Evolutionary conservation across 371 early-diverging fungal species (phyloP), one percentile per base, ranked within the genome.

Genomic region (Mucor velutinosus): DNA sequence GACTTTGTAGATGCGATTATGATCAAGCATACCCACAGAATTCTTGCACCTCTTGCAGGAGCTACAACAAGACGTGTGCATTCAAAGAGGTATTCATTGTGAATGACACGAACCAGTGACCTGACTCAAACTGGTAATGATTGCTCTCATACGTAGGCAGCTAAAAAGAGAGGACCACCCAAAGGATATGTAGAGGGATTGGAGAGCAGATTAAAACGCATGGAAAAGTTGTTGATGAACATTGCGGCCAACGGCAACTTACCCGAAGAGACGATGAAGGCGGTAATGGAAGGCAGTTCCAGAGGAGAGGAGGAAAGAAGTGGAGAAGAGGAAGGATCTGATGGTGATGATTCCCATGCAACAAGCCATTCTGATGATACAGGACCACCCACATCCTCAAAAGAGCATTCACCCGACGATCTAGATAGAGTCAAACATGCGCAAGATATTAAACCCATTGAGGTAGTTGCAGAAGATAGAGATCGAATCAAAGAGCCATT

Each of bases 111-210:
- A 21, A 37, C 12, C 12, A 6, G 37, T 1, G 25, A 37, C 12
- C 15, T 7, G 23, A 58, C 17, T 45, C 15, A 11, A 11, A 32
- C 4, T 37, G 49, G 33, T 37, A 51, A 17, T 35, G 7, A 58
- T 6, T 30, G 14, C 1, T 33, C 4, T 10, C 14, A 33, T 30
- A 47, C 19, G n/a, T 61, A 74, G 74, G 59, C 67, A 27, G 58
- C 71, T 7, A 74, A 71, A 60, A 74, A 71, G 23, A 61, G 70
- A 43, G 75, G 75, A 12, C 75, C 75, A n/a, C 65, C 71, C 0
- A 74, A 68, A 57, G 75, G 71, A 19, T 74, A 74, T 59, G 75
- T 74, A 2, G 71, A 70, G 51, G 65, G 71, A 10, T 62, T 74
- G 51, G 71, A 74, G 37, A 65, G 53, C 25, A 25, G 75, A 62